Evolutionary conservation across 106 monocot genomes (phyloP), one percentile per base, ranked within the genome.

Genomic region (Platanthera guangdongensis): DNA sequence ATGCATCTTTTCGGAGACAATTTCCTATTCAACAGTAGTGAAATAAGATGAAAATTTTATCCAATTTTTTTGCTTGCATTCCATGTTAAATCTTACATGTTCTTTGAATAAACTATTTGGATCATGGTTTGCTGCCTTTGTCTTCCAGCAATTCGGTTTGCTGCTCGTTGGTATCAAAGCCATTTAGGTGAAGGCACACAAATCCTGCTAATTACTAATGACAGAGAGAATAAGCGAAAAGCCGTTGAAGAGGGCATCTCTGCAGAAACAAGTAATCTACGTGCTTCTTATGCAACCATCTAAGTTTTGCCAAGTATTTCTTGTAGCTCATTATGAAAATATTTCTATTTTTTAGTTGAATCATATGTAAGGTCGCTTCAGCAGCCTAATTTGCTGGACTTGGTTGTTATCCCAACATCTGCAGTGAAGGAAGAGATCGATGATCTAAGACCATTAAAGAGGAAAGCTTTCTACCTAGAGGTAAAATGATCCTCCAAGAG

Each of bases 401-500:
- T 94, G 57, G 84, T 99, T 57, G 92, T 81, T 67, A 74, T 88
- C 73, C 83, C 89, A 64, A 82, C 82, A 6, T 85, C 88, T 25
- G 86, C 74, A 79, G 77, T 9, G 57, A 88, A 86, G 85, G 93
- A 84, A 71, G 94, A 90, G 52, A 85, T 84, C 50, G 99, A 94
- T 84, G 99, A 99, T 85, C 52, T 80, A 68, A 91, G 99, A 82
- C 99, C 99, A 79, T 94, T 92, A 77, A 99, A 99, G 81, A 89
- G 83, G 74, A 94, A 87, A 85, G 76, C 84, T 16, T 80, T 97
- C 73, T 94, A 94, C 63, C 81, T 8, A 75, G 99, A 99, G 89
- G 99, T 99, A 68, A 68, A 21, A 55, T 48, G n/a, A 55, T 51
- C 18, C 39, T 73, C 46, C 9, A 47, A 50, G 51, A 39, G 3